These are phyloP conservation scores for Rhodotorula sp. DNA, from an alignment of 1,284 basidiomycete species.

Conservation along the genomic window DNA sequence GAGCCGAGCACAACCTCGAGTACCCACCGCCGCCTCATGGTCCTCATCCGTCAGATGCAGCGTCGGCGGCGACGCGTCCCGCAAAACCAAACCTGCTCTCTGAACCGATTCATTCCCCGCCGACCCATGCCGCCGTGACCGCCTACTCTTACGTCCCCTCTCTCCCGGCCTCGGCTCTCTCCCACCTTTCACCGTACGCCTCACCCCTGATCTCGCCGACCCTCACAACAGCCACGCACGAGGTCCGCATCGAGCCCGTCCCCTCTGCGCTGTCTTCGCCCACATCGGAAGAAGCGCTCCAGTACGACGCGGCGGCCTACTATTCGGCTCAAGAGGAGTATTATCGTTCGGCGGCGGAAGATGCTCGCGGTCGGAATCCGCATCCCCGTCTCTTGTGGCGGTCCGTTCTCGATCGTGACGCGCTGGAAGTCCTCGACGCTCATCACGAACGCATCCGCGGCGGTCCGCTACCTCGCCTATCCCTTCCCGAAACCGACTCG, in stretches of 20 bases:
- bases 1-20: background rate
- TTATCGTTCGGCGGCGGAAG: background rate
- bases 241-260: background rate
- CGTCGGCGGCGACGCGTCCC: background rate
- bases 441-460: slow-evolving; percentile 31
- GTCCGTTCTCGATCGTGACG: slow-evolving; percentile 13
- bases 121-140: background rate
- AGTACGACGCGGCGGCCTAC: background rate
- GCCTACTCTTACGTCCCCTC: background rate
- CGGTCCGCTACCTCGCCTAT: slow-evolving; percentile 24
- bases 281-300: background rate
- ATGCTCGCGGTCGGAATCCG: slow-evolving; percentile 22
- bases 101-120: background rate
- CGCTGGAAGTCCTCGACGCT: slow-evolving; percentile 24
- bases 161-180: background rate
- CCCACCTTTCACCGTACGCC: background rate
- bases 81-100: background rate
- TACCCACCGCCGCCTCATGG: background rate
- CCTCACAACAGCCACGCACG: background rate
- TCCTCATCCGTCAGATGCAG: no score
- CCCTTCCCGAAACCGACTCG: background rate
- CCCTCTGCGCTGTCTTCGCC: background rate
- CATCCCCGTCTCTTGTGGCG: slow-evolving; percentile 36
- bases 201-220: background rate
- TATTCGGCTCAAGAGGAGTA: background rate